These are phyloP conservation scores for Cercophora samala DNA, from an alignment of 495 filamentous ascomycete genomes.

Conservation along the genomic window DNA sequence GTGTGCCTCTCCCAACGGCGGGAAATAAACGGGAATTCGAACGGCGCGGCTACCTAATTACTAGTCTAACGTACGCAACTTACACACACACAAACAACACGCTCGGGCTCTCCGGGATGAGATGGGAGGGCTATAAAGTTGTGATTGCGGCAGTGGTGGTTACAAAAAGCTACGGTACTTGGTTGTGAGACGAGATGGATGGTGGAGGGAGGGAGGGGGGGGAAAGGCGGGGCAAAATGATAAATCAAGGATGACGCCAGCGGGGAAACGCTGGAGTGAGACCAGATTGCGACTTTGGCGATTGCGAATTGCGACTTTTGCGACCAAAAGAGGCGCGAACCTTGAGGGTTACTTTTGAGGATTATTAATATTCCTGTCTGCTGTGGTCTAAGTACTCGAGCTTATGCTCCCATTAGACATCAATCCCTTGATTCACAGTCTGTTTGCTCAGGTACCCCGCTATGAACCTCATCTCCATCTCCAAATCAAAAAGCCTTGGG, in stretches of 20 bases:
- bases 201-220: neutral
- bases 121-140: neutral
- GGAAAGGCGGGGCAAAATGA: neutral
- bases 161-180: neutral
- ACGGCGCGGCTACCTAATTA: too few relatives aligned
- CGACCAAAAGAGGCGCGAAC: too few relatives aligned
- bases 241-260: conserved; percentile 6
- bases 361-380: neutral
- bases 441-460: neutral
- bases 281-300: conserved; percentile 6
- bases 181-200: neutral
- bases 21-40: too few relatives aligned
- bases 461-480: neutral
- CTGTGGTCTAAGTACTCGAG: neutral
- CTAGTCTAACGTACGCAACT: too few relatives aligned
- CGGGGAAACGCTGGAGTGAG: neutral
- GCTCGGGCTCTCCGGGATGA: too few relatives aligned
- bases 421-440: too few relatives aligned
- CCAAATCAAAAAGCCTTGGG: neutral
- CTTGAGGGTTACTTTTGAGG: neutral
- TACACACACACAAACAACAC: too few relatives aligned
- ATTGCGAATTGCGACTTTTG: neutral
- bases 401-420: too few relatives aligned
- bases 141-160: neutral
- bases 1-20: too few relatives aligned